Evolutionary conservation across 768 basidiomycete genomes (phyloP).

Genomic region (Mycena alexandri): DNA sequence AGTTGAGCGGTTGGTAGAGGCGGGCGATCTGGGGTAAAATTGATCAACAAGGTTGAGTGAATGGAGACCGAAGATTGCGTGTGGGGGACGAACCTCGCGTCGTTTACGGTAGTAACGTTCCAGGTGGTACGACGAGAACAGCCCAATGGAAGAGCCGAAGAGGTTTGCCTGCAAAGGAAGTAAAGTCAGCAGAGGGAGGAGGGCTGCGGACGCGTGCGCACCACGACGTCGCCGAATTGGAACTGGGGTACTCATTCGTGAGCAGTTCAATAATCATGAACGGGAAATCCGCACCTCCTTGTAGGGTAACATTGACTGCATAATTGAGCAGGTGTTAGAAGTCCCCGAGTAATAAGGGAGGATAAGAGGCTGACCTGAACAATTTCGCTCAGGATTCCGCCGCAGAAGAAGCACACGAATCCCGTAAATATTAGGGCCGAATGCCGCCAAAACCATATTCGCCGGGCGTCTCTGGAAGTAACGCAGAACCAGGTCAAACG

Average conservation of each 20-base stretch:
- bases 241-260: slow-evolving; percentile 59
- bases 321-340: too few species aligned
- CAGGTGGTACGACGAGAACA: slow-evolving; percentile 74
- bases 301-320: slow-evolving; percentile 14
- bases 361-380: slow-evolving; percentile 70
- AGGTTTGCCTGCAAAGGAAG: slow-evolving; percentile 75
- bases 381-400: slow-evolving; percentile 85
- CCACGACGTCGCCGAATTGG: slow-evolving; percentile 78
- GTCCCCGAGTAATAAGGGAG: too few species aligned
- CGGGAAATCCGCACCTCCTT: slow-evolving; percentile 29
- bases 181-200: slow-evolving; percentile 21
- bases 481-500: neutral
- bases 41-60: neutral
- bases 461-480: slow-evolving; percentile 70
- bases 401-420: slow-evolving; percentile 81
- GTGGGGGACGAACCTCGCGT: slow-evolving; percentile 68
- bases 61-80: neutral
- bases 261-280: slow-evolving; percentile 59
- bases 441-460: slow-evolving; percentile 91
- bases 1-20: slow-evolving; percentile 79
- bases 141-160: slow-evolving; percentile 76
- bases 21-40: slow-evolving; percentile 70
- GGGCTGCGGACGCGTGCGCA: slow-evolving; percentile 49
- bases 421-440: slow-evolving; percentile 75
- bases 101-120: slow-evolving; percentile 84